A percentile compares a stretch with the other conserved stretches of the same genome.
phyloP scores from a whole-genome alignment of 768 basidiomycete genomes.

The Tulasnella sp. region DNA sequence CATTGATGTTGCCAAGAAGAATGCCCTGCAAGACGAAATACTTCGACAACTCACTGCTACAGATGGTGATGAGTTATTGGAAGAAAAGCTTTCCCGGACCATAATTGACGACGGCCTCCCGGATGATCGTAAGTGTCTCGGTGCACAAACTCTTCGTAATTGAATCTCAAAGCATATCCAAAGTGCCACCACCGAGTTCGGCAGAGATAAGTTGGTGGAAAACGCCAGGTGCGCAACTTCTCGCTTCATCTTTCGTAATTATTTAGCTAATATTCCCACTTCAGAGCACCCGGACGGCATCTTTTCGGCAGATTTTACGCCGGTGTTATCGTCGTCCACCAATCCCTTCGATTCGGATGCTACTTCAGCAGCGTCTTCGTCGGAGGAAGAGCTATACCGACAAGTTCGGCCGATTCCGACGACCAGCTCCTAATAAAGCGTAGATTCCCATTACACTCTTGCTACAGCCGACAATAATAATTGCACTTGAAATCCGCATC shows the following conservation, averaged over 20 bases:
- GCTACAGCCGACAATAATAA: background rate
- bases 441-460: background rate
- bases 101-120: slow-evolving; percentile 49
- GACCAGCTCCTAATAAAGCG: background rate
- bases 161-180: background rate
- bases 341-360: slow-evolving; percentile 71
- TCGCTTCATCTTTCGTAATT: slow-evolving; percentile 21
- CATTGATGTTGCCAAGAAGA: slow-evolving; percentile 76
- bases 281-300: slow-evolving; percentile 64
- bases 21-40: slow-evolving; percentile 66
- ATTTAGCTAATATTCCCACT: background rate
- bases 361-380: slow-evolving; percentile 69
- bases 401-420: slow-evolving; percentile 28
- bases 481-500: background rate
- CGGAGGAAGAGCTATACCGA: slow-evolving; percentile 82
- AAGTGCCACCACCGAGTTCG: slow-evolving; percentile 86
- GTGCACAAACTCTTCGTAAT: background rate
- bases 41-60: slow-evolving; percentile 66
- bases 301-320: slow-evolving; percentile 46
- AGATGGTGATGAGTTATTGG: slow-evolving; percentile 63
- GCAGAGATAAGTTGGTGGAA: slow-evolving; percentile 83
- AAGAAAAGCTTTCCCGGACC: slow-evolving; percentile 69
- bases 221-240: slow-evolving; percentile 55
- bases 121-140: slow-evolving; percentile 50
- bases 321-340: slow-evolving; percentile 41